Base-by-base conservation (phyloP, 768 basidiomycete genomes). In the Rhizopogon vinicolor region DNA sequence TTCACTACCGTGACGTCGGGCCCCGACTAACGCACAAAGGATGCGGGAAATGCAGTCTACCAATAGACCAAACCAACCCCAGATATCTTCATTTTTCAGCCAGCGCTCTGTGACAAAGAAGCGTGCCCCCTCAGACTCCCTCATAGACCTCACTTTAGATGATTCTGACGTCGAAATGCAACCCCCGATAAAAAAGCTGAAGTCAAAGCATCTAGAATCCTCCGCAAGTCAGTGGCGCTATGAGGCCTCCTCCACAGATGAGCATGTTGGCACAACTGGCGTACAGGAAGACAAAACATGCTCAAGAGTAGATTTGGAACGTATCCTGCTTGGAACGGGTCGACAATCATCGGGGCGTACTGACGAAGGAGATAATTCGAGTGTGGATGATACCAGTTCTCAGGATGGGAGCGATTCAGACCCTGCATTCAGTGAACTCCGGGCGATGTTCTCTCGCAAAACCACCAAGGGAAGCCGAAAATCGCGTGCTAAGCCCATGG, bases 141-240 rank as follows among this genome's bases (percentile, higher is more conserved):
- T 74, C 16, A 80, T 86, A 53, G 86, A 87, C 71, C 68, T 86
- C 58, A 84, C 85, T 10, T 52, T 63, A 28, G 78, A 77, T 46
- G 75, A 72, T 51, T 63, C 65, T 33, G 69, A 71, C 35, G 61
- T 39, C 16, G 62, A 53, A 52, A 58, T 57, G 28, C 63, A 62
- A 41, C 68, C 60, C 31, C 64, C 62, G 18, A 64, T 64, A 52
- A 74, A 71, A 60, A 64, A 59, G 58, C 54, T 65, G 45, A 73
- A 61, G 59, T 57, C 59, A 54, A 60, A 39, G 44, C 59, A 57
- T 56, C 54, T 52, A 28, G 55, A 55, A 39, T 54, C 67, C 0
- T 56, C 50, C 12, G 68, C 67, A 5, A 73, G 77, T 39, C 72
- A 69, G 57, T 84, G 78, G 78, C 71, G 78, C 14, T 83, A 78